Percentiles rank a stretch among this genome's conserved stretches.
phyloP scores from a whole-genome alignment of 257 asterid species.

The Linaria vulgaris region DNA sequence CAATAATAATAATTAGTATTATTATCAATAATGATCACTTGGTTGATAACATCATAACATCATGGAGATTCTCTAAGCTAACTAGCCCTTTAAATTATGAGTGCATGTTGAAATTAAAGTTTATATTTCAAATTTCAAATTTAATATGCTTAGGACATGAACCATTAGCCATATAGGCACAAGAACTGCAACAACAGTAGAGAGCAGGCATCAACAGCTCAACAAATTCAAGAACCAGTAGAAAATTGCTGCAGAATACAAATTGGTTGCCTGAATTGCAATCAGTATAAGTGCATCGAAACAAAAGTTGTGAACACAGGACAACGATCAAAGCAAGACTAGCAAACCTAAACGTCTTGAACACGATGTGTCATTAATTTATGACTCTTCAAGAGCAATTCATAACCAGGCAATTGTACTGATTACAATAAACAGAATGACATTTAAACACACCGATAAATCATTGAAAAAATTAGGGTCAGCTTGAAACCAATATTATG shows the following conservation, averaged over 20 bases:
- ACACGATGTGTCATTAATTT: background rate
- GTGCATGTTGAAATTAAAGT: too few species aligned
- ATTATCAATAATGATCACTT: too few species aligned
- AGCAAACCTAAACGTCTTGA: background rate
- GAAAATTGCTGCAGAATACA: too few species aligned
- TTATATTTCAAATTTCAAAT: too few species aligned
- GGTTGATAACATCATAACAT: too few species aligned
- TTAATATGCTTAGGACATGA: background rate
- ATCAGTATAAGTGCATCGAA: too few species aligned
- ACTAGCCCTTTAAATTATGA: too few species aligned
- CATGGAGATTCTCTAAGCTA: too few species aligned
- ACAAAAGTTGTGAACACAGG: too few species aligned
- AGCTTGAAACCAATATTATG: constrained; percentile 22
- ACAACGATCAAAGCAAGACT: background rate
- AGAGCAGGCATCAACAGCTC: background rate
- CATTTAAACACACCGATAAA: constrained; percentile 6
- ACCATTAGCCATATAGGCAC: background rate
- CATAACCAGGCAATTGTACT: constrained; percentile 7
- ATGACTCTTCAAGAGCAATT: constrained; percentile 23
- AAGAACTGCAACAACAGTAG: background rate
- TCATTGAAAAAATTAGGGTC: constrained; percentile 34
- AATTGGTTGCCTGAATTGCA: too few species aligned
- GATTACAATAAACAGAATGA: background rate
- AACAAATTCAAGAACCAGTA: background rate
- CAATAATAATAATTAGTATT: too few species aligned